A percentile compares a stretch with the other conserved stretches of the same genome.
Evolutionary conservation across 2,329 filamentous ascomycete species (phyloP).

Genomic region (Raffaelea deltoideospora): DNA sequence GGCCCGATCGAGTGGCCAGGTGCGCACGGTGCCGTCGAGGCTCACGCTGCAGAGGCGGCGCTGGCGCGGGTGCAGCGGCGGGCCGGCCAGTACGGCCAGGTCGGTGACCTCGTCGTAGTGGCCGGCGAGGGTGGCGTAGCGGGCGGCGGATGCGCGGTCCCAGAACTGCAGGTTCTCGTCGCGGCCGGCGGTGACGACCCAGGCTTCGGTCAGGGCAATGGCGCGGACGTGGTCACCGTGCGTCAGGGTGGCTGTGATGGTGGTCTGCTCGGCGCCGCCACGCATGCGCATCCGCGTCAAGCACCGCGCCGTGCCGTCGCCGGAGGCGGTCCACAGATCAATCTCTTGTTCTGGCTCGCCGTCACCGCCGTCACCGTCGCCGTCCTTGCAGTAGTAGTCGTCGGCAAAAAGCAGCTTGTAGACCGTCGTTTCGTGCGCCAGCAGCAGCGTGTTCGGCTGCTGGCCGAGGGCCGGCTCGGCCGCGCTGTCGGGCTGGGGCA

Average conservation of each 20-base stretch:
- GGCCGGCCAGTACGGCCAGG: conserved; percentile 46
- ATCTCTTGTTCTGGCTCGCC: too few relatives aligned
- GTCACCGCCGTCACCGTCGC: conserved; percentile 35
- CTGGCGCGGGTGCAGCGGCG: too few relatives aligned
- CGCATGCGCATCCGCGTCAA: conserved; percentile 43
- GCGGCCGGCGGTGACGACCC: conserved; percentile 75
- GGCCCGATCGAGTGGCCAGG: conserved; percentile 59
- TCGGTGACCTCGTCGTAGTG: conserved; percentile 92
- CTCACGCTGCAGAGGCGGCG: conserved; percentile 60
- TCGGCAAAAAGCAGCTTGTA: conserved; percentile 62
- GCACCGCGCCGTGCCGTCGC: conserved; percentile 77
- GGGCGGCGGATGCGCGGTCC: conserved; percentile 58
- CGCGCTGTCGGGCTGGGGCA: too few relatives aligned
- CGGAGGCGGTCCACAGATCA: conserved; percentile 85
- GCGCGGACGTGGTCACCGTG: conserved; percentile 89
- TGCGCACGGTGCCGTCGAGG: conserved; percentile 78
- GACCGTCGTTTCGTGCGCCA: conserved; percentile 81
- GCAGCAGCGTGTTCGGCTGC: conserved; percentile 42
- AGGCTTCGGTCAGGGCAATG: conserved; percentile 58
- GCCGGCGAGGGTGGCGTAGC: conserved; percentile 61
- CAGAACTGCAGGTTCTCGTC: conserved; percentile 88
- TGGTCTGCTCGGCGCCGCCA: conserved; percentile 26
- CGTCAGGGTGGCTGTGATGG: conserved; percentile 54
- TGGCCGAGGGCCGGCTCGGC: background rate
- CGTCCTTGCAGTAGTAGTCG: conserved; percentile 3